phyloP scores from a whole-genome alignment of 371 early-diverging fungal species.

The Mortierella sp. region DNA sequence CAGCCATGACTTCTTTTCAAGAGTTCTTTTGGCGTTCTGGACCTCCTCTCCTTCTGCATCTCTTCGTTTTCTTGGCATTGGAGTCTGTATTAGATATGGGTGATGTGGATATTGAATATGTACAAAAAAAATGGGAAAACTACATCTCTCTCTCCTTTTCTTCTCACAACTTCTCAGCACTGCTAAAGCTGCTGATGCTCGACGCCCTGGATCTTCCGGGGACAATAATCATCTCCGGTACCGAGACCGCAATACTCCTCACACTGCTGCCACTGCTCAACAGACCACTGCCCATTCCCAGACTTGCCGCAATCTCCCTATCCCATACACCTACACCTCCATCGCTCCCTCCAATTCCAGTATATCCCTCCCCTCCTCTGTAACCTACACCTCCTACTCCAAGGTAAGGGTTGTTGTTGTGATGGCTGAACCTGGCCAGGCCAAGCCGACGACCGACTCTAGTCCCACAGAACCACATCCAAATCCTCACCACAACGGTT shows the following conservation, averaged over 20 bases:
- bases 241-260: conserved; percentile 21
- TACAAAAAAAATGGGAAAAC: too few relatives aligned
- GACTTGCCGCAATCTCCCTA: conserved; percentile 24
- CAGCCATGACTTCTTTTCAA: too few relatives aligned
- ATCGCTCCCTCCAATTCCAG: not conserved
- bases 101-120: too few relatives aligned
- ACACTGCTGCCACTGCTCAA: conserved; percentile 39
- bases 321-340: conserved; percentile 20
- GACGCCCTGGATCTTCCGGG: conserved; percentile 33
- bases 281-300: conserved; percentile 27
- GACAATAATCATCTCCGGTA: conserved; percentile 27
- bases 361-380: not conserved
- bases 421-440: not conserved
- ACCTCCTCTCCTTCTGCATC: too few relatives aligned
- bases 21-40: not conserved
- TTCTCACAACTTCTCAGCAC: conserved; percentile 29
- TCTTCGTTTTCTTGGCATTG: too few relatives aligned
- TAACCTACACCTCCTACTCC: not conserved
- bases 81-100: too few relatives aligned
- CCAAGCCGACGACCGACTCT: conserved; percentile 18
- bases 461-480: conserved; percentile 39
- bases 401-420: not conserved
- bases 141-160: not conserved
- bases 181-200: conserved; percentile 35
- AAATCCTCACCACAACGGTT: conserved; percentile 22